phyloP scores from a whole-genome alignment of 331 rosid genomes.

The Stylosanthes scabra region DNA sequence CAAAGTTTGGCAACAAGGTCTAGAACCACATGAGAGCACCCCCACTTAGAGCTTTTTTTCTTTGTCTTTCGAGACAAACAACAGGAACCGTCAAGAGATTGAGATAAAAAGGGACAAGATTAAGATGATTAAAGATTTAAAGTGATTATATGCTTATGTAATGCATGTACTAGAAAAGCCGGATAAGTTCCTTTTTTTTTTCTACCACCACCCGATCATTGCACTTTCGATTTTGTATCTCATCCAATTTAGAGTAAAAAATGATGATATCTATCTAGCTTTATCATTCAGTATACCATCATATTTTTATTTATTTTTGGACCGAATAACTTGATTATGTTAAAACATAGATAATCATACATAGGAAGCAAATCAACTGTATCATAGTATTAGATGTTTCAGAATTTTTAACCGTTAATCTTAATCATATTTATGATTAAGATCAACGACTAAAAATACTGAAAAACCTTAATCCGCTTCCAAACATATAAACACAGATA shows the following conservation, averaged over 20 bases:
- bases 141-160: slow-evolving; percentile 18
- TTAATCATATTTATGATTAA: too few species aligned
- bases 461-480: too few species aligned
- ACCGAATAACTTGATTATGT: too few species aligned
- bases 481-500: too few species aligned
- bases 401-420: too few species aligned
- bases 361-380: too few species aligned
- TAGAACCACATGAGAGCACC: not conserved
- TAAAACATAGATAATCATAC: too few species aligned
- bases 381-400: too few species aligned
- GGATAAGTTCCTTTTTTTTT: slow-evolving; percentile 4
- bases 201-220: not conserved
- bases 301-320: too few species aligned
- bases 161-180: slow-evolving; percentile 3
- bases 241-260: not conserved
- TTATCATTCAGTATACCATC: too few species aligned
- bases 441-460: too few species aligned
- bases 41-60: not conserved
- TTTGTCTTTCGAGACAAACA: not conserved
- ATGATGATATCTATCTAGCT: not conserved
- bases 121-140: not conserved
- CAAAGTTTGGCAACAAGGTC: not conserved
- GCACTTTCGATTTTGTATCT: not conserved
- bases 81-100: too few species aligned
- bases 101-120: not conserved